Evolutionary conservation across 345 rosid species (phyloP).

Genomic region (Heritiera fomes): DNA sequence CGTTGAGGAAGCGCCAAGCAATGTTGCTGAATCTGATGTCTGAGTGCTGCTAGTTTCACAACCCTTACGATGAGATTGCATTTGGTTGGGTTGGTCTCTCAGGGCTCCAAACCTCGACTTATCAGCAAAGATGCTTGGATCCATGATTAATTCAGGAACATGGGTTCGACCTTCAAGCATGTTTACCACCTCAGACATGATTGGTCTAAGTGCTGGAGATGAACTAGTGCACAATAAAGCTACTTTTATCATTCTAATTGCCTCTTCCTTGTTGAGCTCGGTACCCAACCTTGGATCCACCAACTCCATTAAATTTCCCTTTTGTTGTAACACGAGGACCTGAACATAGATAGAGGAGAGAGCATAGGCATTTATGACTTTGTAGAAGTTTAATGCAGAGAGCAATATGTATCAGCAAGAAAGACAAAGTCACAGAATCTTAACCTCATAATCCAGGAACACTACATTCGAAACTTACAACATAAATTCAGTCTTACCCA

Average conservation of each 20-base stretch:
- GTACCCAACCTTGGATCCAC: conserved; percentile 44
- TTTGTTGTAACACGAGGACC: conserved; percentile 45
- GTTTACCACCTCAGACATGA: conserved; percentile 50
- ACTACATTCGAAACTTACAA: neutral
- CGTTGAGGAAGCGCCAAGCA: neutral
- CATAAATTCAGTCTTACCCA: conserved; percentile 37
- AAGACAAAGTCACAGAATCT: too few relatives aligned
- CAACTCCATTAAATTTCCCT: conserved; percentile 34
- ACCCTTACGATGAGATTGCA: neutral
- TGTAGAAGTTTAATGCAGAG: too few relatives aligned
- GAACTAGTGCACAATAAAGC: conserved; percentile 49
- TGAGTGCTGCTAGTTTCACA: neutral
- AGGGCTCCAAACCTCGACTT: conserved; percentile 28
- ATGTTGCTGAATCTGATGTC: neutral
- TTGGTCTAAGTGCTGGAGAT: conserved; percentile 47
- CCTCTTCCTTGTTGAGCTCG: conserved; percentile 35
- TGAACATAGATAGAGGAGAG: conserved; percentile 13
- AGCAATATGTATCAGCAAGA: too few relatives aligned
- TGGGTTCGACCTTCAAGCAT: conserved; percentile 45
- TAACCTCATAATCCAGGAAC: too few relatives aligned
- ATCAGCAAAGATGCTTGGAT: conserved; percentile 21
- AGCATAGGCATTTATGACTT: too few relatives aligned
- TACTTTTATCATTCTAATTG: conserved; percentile 48
- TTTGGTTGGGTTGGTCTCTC: conserved; percentile 1
- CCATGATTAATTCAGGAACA: conserved; percentile 27